phyloP scores from a whole-genome alignment of 768 basidiomycete genomes.

The Pisolithus sp. region DNA sequence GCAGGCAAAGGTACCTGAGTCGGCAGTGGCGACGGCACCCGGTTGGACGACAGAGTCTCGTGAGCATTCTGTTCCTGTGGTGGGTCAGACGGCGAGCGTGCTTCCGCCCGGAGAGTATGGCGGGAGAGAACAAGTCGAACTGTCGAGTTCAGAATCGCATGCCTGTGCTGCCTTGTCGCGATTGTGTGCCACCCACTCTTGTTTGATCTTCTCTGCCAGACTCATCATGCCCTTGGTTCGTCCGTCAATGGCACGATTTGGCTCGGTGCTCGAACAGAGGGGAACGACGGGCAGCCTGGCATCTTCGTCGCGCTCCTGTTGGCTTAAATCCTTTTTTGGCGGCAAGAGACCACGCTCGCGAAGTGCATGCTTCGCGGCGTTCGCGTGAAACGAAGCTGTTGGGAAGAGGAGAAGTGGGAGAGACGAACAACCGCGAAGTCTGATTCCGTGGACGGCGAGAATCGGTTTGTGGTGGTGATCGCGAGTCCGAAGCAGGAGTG shows the following conservation, averaged over 20 bases:
- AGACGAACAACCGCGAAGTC: neutral
- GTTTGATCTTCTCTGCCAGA: conserved; percentile 48
- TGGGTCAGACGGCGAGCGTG: neutral
- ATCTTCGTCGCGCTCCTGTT: conserved; percentile 37
- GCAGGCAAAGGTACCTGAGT: neutral
- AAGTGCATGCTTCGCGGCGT: conserved; percentile 45
- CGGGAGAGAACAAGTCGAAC: neutral
- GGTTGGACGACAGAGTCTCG: neutral
- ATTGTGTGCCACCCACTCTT: conserved; percentile 46
- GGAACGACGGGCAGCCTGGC: conserved; percentile 34
- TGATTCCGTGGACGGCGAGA: conserved; percentile 4
- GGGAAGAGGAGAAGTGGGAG: conserved; percentile 14
- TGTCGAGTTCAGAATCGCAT: conserved; percentile 16
- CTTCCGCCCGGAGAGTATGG: neutral
- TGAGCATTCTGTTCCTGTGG: neutral
- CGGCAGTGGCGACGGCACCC: neutral
- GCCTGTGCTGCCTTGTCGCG: conserved; percentile 12
- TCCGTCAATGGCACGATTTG: neutral
- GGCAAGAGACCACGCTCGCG: conserved; percentile 56
- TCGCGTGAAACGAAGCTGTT: conserved; percentile 18
- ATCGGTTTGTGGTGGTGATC: conserved; percentile 9
- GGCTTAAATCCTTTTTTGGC: conserved; percentile 31
- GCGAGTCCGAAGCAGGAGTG: neutral
- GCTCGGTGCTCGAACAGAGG: conserved; percentile 17
- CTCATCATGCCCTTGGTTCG: conserved; percentile 19